A percentile compares a stretch with the other conserved stretches of the same genome.
phyloP scores from a whole-genome alignment of 106 monocot genomes.

The Dactylorhiza incarnata region DNA sequence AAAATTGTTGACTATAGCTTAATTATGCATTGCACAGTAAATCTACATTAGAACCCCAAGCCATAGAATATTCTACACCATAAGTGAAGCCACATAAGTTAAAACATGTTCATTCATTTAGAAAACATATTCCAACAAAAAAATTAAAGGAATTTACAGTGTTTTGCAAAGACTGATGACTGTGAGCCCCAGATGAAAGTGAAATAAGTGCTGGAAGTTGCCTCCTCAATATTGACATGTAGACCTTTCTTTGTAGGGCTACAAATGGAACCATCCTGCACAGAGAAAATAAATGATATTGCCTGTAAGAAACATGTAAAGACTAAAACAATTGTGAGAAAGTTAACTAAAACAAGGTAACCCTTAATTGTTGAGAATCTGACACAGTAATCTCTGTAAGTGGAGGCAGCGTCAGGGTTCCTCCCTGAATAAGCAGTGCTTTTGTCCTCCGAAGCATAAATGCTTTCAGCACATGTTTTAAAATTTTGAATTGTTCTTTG shows the following conservation, averaged over 20 bases:
- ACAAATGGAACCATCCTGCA: slow-evolving; percentile 65
- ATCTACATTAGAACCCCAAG: not conserved
- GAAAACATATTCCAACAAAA: not conserved
- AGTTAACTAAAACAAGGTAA: not conserved
- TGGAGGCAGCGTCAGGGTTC: slow-evolving; percentile 66
- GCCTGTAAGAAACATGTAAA: not conserved
- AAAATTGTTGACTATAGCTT: not conserved
- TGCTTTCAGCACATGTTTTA: slow-evolving; percentile 72
- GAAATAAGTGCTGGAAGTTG: slow-evolving; percentile 86
- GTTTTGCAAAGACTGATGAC: slow-evolving; percentile 84
- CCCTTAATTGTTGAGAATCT: slow-evolving; percentile 13
- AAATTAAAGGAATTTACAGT: slow-evolving; percentile 44
- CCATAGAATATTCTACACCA: not conserved
- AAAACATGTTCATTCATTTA: not conserved
- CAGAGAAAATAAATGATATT: slow-evolving; percentile 9
- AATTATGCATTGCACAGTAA: not conserved
- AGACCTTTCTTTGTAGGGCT: slow-evolving; percentile 81
- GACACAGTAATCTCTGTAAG: slow-evolving; percentile 92
- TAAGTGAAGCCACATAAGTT: not conserved
- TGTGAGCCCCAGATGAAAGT: slow-evolving; percentile 44
- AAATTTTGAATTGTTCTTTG: slow-evolving; percentile 47
- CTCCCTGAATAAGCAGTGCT: slow-evolving; percentile 58
- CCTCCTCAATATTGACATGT: slow-evolving; percentile 79
- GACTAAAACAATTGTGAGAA: not conserved
- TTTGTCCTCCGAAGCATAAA: slow-evolving; percentile 99